A percentile compares a stretch with the other conserved stretches of the same genome.
Conservation (phyloP, 441 rosid genomes). For the Erodium moschatum region DNA sequence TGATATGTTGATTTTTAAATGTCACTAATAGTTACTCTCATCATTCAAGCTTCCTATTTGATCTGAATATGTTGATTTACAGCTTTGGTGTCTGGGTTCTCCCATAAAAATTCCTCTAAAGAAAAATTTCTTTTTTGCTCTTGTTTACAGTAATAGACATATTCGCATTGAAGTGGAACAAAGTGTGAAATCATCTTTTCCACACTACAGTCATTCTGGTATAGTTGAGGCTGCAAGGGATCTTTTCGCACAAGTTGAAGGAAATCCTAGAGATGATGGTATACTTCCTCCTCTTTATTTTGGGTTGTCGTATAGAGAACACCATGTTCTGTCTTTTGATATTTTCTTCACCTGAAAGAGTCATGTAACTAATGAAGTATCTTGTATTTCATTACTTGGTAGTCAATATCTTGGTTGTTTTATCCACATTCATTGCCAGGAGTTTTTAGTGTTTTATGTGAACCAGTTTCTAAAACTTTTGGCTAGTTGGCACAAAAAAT, state of each 20-base stretch:
- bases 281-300: not conserved
- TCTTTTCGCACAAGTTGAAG: constrained; percentile 73
- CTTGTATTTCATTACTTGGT: not conserved
- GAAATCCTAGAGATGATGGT: constrained; percentile 42
- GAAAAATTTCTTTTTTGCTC: constrained; percentile 7
- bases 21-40: not conserved
- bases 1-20: too few species aligned
- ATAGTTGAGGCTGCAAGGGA: constrained; percentile 75
- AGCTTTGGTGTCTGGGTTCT: not conserved
- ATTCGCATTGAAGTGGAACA: constrained; percentile 29
- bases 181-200: constrained; percentile 46
- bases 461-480: too few species aligned
- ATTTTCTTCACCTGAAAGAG: not conserved
- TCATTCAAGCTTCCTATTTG: not conserved
- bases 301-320: not conserved
- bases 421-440: too few species aligned
- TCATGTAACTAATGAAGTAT: not conserved
- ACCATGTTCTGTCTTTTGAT: not conserved
- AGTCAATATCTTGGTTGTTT: too few species aligned
- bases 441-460: too few species aligned
- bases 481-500: too few species aligned
- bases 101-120: not conserved
- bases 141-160: constrained; percentile 31
- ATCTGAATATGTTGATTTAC: constrained; percentile 8
- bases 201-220: constrained; percentile 75